Evolutionary conservation across 2,329 filamentous ascomycete genomes (phyloP).

Genomic region (Didymella pinodella): DNA sequence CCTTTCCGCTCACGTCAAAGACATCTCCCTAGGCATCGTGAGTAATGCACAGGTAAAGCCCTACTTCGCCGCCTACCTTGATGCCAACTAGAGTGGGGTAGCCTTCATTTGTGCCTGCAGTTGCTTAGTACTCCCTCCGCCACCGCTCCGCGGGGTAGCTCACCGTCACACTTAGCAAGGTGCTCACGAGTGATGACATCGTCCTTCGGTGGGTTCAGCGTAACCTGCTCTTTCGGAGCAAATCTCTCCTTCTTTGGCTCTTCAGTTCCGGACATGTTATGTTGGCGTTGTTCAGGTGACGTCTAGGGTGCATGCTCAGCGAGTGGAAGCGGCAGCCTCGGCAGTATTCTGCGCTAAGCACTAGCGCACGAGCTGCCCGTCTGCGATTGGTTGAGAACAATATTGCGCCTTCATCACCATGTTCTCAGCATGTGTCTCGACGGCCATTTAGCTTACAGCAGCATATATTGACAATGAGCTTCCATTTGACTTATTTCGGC

Average conservation of each 20-base stretch:
- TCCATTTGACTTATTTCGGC: background rate
- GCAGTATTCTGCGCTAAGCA: constrained; percentile 10
- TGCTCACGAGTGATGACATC: constrained; percentile 84
- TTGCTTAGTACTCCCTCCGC: constrained; percentile 3
- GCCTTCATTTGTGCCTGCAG: constrained; percentile 68
- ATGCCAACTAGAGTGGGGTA: constrained; percentile 68
- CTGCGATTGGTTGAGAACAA: constrained; percentile 4
- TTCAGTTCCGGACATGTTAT: constrained; percentile 43
- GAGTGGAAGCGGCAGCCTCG: constrained; percentile 5
- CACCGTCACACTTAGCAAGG: constrained; percentile 84
- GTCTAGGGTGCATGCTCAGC: constrained; percentile 8
- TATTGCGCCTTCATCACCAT: background rate
- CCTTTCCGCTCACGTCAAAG: constrained; percentile 92
- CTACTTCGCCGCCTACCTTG: constrained; percentile 52
- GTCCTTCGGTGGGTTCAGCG: constrained; percentile 83
- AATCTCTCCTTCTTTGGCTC: constrained; percentile 64
- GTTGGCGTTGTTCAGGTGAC: constrained; percentile 13
- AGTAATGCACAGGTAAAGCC: constrained; percentile 3
- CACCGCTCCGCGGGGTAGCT: constrained; percentile 39
- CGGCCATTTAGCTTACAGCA: background rate
- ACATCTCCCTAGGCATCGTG: constrained; percentile 74
- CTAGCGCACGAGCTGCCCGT: background rate
- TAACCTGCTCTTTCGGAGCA: constrained; percentile 77
- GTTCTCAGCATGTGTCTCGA: background rate
- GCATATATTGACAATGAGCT: background rate